A percentile compares a stretch with the other conserved stretches of the same genome.
Evolutionary conservation across 139 green algal genomes (phyloP).

Genomic region (Micromonas commoda): DNA sequence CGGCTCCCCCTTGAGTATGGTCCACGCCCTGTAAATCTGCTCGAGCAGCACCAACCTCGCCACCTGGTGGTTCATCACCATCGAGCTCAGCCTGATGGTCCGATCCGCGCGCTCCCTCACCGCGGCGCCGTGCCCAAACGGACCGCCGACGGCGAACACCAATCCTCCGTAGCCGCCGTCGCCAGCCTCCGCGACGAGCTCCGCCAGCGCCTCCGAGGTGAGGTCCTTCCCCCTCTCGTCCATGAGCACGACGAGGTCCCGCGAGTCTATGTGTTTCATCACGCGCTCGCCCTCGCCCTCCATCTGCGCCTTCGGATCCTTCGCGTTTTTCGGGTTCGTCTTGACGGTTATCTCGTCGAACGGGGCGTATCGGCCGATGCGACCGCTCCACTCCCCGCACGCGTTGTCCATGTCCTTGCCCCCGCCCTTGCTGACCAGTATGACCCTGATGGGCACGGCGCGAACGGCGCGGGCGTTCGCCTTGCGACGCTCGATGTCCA

Average conservation of each 20-base stretch:
- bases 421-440: background rate
- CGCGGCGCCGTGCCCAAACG: conserved; percentile 54
- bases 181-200: background rate
- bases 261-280: background rate
- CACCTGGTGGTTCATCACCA: conserved; percentile 81
- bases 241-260: conserved; percentile 41
- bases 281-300: conserved; percentile 15
- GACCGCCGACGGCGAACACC: conserved; percentile 60
- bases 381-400: background rate
- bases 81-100: conserved; percentile 44
- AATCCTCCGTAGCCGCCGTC: conserved; percentile 12
- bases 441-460: background rate
- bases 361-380: background rate
- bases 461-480: background rate
- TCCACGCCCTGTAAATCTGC: conserved; percentile 56
- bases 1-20: conserved; percentile 21
- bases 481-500: background rate
- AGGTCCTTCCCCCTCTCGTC: conserved; percentile 55
- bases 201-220: conserved; percentile 44
- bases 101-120: conserved; percentile 45
- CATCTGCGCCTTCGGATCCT: background rate
- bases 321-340: conserved; percentile 15
- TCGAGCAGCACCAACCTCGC: conserved; percentile 69
- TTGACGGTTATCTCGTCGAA: background rate
- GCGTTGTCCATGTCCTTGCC: background rate